Conservation (phyloP, 108 stramenopile genomes). For the Thalassiosira profunda region DNA sequence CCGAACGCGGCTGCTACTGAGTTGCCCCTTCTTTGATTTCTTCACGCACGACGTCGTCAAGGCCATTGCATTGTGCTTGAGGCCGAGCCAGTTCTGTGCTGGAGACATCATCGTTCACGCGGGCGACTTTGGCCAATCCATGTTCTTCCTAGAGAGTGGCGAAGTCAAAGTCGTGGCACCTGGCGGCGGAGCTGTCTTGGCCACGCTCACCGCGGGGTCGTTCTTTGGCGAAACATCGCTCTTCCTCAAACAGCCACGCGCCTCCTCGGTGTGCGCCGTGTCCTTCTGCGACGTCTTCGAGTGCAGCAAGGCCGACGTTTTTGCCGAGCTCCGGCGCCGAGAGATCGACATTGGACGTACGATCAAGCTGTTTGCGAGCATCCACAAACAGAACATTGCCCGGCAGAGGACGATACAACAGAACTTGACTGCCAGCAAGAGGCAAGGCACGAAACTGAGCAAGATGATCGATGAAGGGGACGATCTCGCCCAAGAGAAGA, state of each 20-base stretch:
- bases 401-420: conserved; percentile 46
- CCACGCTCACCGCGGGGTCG: conserved; percentile 51
- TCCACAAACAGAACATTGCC: conserved; percentile 35
- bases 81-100: conserved; percentile 27
- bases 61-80: conserved; percentile 44
- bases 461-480: conserved; percentile 36
- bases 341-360: conserved; percentile 41
- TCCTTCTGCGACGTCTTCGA: conserved; percentile 55
- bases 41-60: conserved; percentile 50
- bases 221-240: conserved; percentile 70
- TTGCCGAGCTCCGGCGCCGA: conserved; percentile 39
- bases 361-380: conserved; percentile 35
- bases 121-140: conserved; percentile 62
- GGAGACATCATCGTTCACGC: conserved; percentile 49
- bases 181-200: conserved; percentile 46
- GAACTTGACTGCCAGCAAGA: conserved; percentile 34
- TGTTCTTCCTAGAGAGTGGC: conserved; percentile 63
- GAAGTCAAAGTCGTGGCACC: conserved; percentile 45
- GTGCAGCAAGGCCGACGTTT: conserved; percentile 40
- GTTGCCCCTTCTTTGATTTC: conserved; percentile 62
- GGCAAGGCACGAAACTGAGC: conserved; percentile 30
- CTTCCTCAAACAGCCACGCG: conserved; percentile 60
- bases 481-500: neutral
- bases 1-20: conserved; percentile 22
- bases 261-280: conserved; percentile 35